Evolutionary conservation across 192 early-diverging fungal species (phyloP), one percentile per base, ranked within the genome.

Genomic region (Globomyces pollinis-pini): DNA sequence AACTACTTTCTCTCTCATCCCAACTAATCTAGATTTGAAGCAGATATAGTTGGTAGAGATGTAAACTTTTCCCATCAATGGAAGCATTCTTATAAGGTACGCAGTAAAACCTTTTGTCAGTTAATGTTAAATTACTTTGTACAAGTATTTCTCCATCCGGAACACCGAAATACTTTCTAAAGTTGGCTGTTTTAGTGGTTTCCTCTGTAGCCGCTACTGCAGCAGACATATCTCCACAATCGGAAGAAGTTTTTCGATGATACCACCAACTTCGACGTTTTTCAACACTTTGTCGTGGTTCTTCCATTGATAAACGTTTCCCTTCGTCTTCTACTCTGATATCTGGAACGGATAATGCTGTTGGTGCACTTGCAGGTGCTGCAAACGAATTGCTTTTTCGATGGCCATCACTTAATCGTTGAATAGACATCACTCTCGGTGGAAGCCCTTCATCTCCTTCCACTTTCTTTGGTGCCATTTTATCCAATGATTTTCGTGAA

Each of bases 11-110:
- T 72, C 66, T 15, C 73, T 60, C 2, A 66, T 67, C 15, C 75
- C 82, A 50, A 83, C 68, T 6, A 69, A 63, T 41, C 70, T 73
- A 13, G 80, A 80, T 36, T 77, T 77, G 66, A 81, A 87, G 36
- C 79, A 87, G 4, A 87, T 28, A 42, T 84, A 78, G 50, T 81
- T 72, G 16, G 62, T 67, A 0, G 85, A 83, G 9, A 87, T 64
- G 52, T 86, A 87, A 0, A 86, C 39, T 50, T 72, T 71, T 21
- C 85, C 85, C 38, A 79, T 76, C 16, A 72, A 65, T 3, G 84
- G 85, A 15, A 86, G 13, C 26, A 69, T 65, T 9, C 73, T 64
- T 29, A 76, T 43, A 6, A 84, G 57, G 16, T 67, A 83, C 26
- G 76, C 77, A 12, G 69, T 60, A 44, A 71, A 77, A 1, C 80